phyloP scores from a whole-genome alignment of 495 filamentous ascomycete species.

The Hyaloscypha hepaticicola region DNA sequence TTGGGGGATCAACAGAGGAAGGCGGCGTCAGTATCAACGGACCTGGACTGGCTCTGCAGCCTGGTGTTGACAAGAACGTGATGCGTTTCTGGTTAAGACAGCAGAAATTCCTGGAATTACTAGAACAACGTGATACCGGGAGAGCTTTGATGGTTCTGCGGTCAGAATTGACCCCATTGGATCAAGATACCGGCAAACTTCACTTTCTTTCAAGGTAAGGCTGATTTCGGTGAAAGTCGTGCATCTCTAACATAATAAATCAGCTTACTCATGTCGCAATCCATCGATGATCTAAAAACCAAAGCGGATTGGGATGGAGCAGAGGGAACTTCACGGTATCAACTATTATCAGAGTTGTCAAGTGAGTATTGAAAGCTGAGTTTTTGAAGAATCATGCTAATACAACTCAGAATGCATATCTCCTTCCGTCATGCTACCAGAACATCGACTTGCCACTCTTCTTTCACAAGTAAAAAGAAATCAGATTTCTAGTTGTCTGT shows the following conservation, averaged over 20 bases:
- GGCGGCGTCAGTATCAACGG: constrained; percentile 46
- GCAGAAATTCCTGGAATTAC: constrained; percentile 92
- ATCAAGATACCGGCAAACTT: constrained; percentile 71
- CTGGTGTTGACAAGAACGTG: constrained; percentile 43
- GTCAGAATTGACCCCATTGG: constrained; percentile 82
- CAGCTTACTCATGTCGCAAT: constrained; percentile 84
- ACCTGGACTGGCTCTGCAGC: constrained; percentile 45
- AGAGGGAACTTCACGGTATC: constrained; percentile 69
- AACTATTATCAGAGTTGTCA: constrained; percentile 77
- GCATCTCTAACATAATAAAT: constrained; percentile 16
- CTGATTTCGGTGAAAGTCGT: not conserved
- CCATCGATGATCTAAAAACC: constrained; percentile 72
- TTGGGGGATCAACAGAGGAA: constrained; percentile 56
- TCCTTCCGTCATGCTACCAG: constrained; percentile 96
- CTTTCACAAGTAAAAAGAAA: constrained; percentile 76
- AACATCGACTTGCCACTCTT: constrained; percentile 85
- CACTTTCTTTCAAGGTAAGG: constrained; percentile 80
- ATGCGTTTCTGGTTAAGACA: constrained; percentile 76
- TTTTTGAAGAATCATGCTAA: constrained; percentile 1
- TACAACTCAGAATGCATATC: constrained; percentile 74
- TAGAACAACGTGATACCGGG: constrained; percentile 72
- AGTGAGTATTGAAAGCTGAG: constrained; percentile 51
- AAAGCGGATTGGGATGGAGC: constrained; percentile 90
- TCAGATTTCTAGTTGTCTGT: constrained; percentile 82
- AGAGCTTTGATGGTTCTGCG: constrained; percentile 79